phyloP scores from a whole-genome alignment of 73 alveolate genomes.

The Blepharisma japonicum region DNA sequence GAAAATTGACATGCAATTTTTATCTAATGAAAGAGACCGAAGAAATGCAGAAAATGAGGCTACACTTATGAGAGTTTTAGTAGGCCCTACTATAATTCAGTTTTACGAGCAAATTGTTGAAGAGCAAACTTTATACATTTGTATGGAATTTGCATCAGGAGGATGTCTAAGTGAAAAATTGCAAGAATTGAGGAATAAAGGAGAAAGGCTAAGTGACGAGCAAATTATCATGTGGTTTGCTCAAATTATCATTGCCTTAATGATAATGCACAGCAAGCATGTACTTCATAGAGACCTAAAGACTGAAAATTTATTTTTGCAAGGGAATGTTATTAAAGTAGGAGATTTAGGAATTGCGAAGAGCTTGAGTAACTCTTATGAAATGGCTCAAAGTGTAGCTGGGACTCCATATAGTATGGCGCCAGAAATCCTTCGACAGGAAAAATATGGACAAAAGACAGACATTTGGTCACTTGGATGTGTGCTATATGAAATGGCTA shows the following conservation, averaged over 20 bases:
- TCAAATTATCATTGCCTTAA: slow-evolving; percentile 83
- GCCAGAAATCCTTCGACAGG: slow-evolving; percentile 94
- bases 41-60: slow-evolving; percentile 88
- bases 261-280: slow-evolving; percentile 91
- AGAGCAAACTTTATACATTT: slow-evolving; percentile 79
- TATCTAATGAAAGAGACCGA: slow-evolving; percentile 70
- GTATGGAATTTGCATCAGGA: slow-evolving; percentile 97
- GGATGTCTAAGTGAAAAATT: slow-evolving; percentile 89
- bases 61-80: slow-evolving; percentile 70
- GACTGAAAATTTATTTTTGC: slow-evolving; percentile 84
- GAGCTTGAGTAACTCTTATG: slow-evolving; percentile 74
- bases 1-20: slow-evolving; percentile 39
- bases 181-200: slow-evolving; percentile 47
- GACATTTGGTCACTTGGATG: slow-evolving; percentile 99
- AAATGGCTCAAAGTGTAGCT: slow-evolving; percentile 78
- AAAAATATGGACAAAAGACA: slow-evolving; percentile 89
- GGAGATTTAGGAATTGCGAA: slow-evolving; percentile 98
- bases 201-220: slow-evolving; percentile 67
- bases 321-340: slow-evolving; percentile 76
- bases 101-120: slow-evolving; percentile 86
- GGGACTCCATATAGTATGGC: slow-evolving; percentile 98
- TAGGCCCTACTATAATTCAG: slow-evolving; percentile 93
- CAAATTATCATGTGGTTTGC: slow-evolving; percentile 77
- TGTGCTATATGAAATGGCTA: slow-evolving; percentile 89
- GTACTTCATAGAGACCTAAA: slow-evolving; percentile 95